These are phyloP conservation scores for Podila epicladia DNA, from an alignment of 192 early-diverging fungal genomes.

Conservation along the genomic window DNA sequence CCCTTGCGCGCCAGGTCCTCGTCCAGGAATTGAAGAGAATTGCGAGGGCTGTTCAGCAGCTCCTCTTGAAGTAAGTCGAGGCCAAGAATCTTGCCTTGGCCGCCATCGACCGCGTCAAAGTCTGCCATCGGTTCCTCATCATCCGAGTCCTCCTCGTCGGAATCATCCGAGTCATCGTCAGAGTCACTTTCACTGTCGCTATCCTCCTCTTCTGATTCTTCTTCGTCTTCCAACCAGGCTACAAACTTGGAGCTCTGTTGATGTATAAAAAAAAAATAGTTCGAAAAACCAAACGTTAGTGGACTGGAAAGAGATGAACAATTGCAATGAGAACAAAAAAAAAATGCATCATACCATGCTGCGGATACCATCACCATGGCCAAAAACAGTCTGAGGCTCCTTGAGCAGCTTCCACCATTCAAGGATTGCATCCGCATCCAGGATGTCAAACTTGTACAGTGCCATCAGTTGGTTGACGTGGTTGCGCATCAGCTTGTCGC, in stretches of 20 bases:
- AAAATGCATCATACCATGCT: conserved; percentile 28
- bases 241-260: conserved; percentile 48
- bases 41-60: conserved; percentile 6
- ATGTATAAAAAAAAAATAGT: neutral
- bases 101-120: neutral
- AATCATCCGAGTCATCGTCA: no score
- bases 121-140: neutral
- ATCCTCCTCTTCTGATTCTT: conserved; percentile 4
- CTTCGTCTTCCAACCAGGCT: conserved; percentile 43
- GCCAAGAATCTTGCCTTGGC: conserved; percentile 23
- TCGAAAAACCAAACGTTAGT: neutral
- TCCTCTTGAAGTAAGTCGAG: conserved; percentile 8
- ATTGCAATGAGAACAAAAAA: neutral
- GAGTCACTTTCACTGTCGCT: conserved; percentile 6
- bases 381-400: conserved; percentile 37
- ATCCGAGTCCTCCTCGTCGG: neutral
- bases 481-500: conserved; percentile 25
- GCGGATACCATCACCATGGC: conserved; percentile 35
- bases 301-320: no score
- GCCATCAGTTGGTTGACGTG: conserved; percentile 37
- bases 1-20: conserved; percentile 22
- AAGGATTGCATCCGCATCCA: conserved; percentile 42
- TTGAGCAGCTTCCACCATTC: conserved; percentile 46
- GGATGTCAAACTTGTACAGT: conserved; percentile 44
- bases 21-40: conserved; percentile 18